Evolutionary conservation across 495 filamentous ascomycete species (phyloP), one percentile per base, ranked within the genome.

Genomic region (Neurospora terricola): DNA sequence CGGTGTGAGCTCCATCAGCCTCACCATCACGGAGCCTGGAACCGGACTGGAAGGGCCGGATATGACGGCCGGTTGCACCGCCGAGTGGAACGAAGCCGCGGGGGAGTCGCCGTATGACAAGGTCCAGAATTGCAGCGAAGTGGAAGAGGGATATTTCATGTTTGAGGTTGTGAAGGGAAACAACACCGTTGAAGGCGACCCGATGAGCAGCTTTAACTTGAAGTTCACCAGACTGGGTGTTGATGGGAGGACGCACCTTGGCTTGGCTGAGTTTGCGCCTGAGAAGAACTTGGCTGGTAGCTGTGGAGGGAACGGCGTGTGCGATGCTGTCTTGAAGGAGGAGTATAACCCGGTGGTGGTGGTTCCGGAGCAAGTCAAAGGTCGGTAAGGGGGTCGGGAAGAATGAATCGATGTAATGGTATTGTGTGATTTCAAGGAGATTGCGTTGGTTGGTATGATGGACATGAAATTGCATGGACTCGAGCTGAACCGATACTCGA

Each of bases 11-110:
- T 69, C 30, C 71, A 34, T 75, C 12, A 74, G 30, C 62, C 11
- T 72, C 21, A 62, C 54, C 71, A 72, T 75, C 70, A 69, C 73
- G 5, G 73, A 75, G 34, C 70, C 38, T 0, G 69, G 72, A 11
- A 72, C 40, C 0, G 45, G 45, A 11, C 6, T 27, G 0, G 23
- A 30, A 1, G 21, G 23, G 1, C 48, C 23, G 2, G 48, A 30
- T 5, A 30, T 30, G 48, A 59, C 11, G 23, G 48, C 23, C 0
- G 38, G 69, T 37, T 54, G 39, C 43, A 36, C 18, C 0, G n/a
- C 23, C 1, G 48, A 54, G 30, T 40, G 30, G 42, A 73, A 30
- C 5, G 21, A 59, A 30, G 23, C 11, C 5, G 48, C 48, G 4
- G 48, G 48, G 23, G 48, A 59, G 48, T 59, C 23, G 21, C 23